phyloP scores from a whole-genome alignment of 1,139 yeast species.

The Yamadazyma oceani region DNA sequence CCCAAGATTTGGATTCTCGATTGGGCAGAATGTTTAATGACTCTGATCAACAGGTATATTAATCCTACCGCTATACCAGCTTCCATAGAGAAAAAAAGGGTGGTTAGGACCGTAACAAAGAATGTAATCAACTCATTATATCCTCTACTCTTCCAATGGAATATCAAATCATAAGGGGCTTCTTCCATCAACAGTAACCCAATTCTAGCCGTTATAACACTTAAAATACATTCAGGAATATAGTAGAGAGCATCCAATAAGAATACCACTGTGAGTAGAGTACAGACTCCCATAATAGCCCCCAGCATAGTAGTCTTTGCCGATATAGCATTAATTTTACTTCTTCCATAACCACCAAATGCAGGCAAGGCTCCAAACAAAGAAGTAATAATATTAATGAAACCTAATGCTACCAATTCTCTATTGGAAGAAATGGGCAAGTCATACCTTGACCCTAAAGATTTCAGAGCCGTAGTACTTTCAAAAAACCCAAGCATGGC shows the following conservation, averaged over 20 bases:
- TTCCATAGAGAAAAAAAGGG: constrained; percentile 82
- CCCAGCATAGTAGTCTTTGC: constrained; percentile 87
- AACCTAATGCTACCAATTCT: constrained; percentile 80
- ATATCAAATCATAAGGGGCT: constrained; percentile 75
- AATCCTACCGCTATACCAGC: constrained; percentile 88
- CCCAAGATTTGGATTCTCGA: constrained; percentile 91
- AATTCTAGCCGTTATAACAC: constrained; percentile 78
- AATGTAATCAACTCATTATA: constrained; percentile 77
- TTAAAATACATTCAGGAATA: constrained; percentile 78
- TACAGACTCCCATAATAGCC: constrained; percentile 71
- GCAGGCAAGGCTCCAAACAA: constrained; percentile 83
- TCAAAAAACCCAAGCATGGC: constrained; percentile 93
- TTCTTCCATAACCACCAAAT: constrained; percentile 95
- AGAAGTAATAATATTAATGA: constrained; percentile 66
- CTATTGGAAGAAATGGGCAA: constrained; percentile 71
- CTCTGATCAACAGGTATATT: constrained; percentile 73
- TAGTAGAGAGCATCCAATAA: constrained; percentile 65
- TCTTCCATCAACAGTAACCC: constrained; percentile 82
- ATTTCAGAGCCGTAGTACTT: constrained; percentile 89
- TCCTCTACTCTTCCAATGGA: constrained; percentile 75
- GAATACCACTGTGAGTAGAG: constrained; percentile 63
- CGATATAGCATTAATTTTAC: constrained; percentile 81
- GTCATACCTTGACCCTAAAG: constrained; percentile 65
- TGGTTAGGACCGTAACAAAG: constrained; percentile 65
- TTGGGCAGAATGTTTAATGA: constrained; percentile 79